Evolutionary conservation across 2,329 filamentous ascomycete species (phyloP), one percentile per base, ranked within the genome.

Genomic region (Colletotrichum neosansevieriae): DNA sequence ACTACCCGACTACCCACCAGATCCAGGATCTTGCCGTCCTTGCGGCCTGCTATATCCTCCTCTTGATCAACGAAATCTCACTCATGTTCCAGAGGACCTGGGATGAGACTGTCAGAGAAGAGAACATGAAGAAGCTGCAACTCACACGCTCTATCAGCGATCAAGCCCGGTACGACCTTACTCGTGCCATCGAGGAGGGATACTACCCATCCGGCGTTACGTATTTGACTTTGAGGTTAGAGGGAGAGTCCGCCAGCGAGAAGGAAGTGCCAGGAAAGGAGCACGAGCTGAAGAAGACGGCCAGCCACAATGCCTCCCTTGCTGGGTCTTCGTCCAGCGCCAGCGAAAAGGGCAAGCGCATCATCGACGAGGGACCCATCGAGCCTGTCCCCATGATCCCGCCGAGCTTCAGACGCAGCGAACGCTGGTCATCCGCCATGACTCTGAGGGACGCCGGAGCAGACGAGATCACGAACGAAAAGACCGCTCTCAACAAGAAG

Each of bases 1-100:
- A 64, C 2, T 75, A 75, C 32, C 71, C 73, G 44, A 71, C 72
- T 6, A 67, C 56, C 15, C 72, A 75, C 58, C 73, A 75, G 65
- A 64, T 74, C 17, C 71, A 63, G 24, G 74, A 75, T 63, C 57
- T 75, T 9, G 71, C 69, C 19, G 70, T 74, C 7, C 61, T 74
- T 9, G 54, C 63, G 3, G 71, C 57, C 9, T 71, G 74, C 15
- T 75, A 74, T 42, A 49, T 66, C n/a, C 45, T 72, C 5, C 69
- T 74, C 1, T 42, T 74, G 6, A 44, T 45, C 7, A 67, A 58
- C 24, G 72, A 73, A 64, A 47, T 71, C 11, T 67, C 59, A 19
- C 68, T 70, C 32, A 54, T 70, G 45, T 70, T 70, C 64, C 64
- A 68, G 44, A 69, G 59, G 68, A 62, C 68, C 3, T 70, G 68